Evolutionary conservation across 495 filamentous ascomycete genomes (phyloP).

Genomic region (Hypoxylon fuscum): DNA sequence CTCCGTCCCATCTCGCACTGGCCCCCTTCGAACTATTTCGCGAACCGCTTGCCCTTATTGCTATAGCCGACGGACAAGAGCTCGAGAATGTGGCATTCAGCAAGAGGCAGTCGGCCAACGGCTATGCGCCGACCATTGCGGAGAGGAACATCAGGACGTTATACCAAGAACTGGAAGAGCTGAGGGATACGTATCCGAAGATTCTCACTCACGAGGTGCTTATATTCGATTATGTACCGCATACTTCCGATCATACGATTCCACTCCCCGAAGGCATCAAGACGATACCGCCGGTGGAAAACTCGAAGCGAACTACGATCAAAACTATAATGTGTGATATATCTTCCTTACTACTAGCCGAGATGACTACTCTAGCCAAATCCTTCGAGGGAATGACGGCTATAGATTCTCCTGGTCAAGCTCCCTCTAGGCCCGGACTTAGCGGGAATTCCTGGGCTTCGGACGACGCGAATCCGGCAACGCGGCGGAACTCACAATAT

Average conservation of each 20-base stretch:
- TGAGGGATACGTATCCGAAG: conserved; percentile 76
- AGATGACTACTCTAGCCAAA: conserved; percentile 86
- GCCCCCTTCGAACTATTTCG: conserved; percentile 87
- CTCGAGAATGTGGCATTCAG: conserved; percentile 57
- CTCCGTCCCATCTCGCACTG: conserved; percentile 77
- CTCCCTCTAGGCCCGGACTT: conserved; percentile 43
- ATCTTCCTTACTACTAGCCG: conserved; percentile 81
- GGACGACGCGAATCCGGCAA: conserved; percentile 46
- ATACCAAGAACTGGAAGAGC: conserved; percentile 71
- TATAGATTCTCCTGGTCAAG: conserved; percentile 76
- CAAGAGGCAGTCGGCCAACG: conserved; percentile 56
- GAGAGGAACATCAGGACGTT: conserved; percentile 62
- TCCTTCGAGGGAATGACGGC: conserved; percentile 81
- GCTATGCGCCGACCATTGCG: conserved; percentile 53
- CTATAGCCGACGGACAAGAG: conserved; percentile 76
- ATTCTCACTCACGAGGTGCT: conserved; percentile 80
- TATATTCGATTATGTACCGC: conserved; percentile 74
- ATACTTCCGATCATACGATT: conserved; percentile 51
- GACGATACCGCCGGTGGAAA: conserved; percentile 74
- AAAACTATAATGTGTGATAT: conserved; percentile 95
- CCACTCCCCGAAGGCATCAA: conserved; percentile 69
- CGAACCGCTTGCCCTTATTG: conserved; percentile 81
- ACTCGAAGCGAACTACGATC: conserved; percentile 85
- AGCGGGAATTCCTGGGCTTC: conserved; percentile 49
- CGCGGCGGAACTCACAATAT: conserved; percentile 65